Conservation (phyloP, 1,284 basidiomycete species). For the Ceratobasidium sp. region DNA sequence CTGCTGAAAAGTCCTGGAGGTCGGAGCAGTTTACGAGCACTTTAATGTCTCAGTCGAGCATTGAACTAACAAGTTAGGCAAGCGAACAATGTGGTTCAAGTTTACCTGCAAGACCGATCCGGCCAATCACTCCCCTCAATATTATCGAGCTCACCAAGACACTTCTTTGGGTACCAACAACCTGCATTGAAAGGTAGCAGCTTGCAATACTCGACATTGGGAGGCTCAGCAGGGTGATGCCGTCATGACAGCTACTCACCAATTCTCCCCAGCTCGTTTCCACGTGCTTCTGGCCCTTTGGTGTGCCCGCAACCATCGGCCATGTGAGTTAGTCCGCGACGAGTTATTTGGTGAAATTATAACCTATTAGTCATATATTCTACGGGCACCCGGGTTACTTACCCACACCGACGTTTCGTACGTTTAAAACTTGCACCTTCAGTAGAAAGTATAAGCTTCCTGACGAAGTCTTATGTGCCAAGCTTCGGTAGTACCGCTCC, state of each 20-base stretch:
- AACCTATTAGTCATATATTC: no score
- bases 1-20: not conserved
- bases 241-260: not conserved
- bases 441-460: no score
- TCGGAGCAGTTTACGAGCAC: not conserved
- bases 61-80: not conserved
- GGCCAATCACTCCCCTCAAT: not conserved
- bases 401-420: no score
- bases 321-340: slow-evolving; percentile 2
- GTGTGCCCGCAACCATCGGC: slow-evolving; percentile 3
- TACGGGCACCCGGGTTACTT: no score
- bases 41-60: slow-evolving; percentile 3
- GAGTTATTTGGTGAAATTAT: not conserved
- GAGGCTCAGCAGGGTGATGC: not conserved
- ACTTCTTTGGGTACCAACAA: slow-evolving; percentile 6
- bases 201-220: not conserved
- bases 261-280: not conserved
- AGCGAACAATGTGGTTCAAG: slow-evolving; percentile 8
- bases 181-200: not conserved
- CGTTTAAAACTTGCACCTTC: no score
- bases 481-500: no score
- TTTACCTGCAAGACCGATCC: slow-evolving; percentile 8
- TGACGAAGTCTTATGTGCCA: no score
- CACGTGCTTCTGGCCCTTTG: not conserved
- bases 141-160: not conserved